These are phyloP conservation scores for Plantago elongata DNA, from an alignment of 257 asterid genomes.

Conservation along the genomic window DNA sequence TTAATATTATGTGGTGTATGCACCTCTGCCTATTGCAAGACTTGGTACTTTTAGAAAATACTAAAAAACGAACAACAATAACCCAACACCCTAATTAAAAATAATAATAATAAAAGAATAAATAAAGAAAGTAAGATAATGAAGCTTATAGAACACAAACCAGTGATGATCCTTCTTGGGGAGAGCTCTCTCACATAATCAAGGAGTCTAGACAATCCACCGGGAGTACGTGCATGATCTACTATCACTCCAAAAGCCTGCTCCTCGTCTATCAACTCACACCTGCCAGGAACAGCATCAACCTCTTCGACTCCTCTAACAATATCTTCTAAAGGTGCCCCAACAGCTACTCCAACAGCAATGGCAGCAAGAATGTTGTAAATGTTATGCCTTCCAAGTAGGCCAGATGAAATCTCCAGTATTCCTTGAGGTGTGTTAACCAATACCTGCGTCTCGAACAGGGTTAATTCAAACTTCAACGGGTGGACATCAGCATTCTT, in stretches of 20 bases:
- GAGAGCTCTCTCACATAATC: constrained; percentile 76
- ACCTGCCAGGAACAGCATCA: constrained; percentile 93
- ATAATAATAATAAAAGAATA: not conserved
- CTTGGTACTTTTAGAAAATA: too few species aligned
- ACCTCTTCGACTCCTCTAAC: constrained; percentile 97
- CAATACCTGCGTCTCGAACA: constrained; percentile 90
- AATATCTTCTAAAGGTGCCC: constrained; percentile 93
- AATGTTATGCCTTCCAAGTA: constrained; percentile 85
- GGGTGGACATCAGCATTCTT: constrained; percentile 84
- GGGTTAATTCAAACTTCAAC: constrained; percentile 68
- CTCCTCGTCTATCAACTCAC: constrained; percentile 95
- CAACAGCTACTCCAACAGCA: constrained; percentile 89
- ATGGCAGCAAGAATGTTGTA: constrained; percentile 88
- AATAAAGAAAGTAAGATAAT: not conserved
- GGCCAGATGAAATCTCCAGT: constrained; percentile 86
- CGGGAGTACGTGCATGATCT: constrained; percentile 82
- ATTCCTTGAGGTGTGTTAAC: constrained; percentile 89
- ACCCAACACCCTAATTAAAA: not conserved
- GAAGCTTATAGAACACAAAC: constrained; percentile 32
- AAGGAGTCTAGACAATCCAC: constrained; percentile 77
- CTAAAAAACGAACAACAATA: too few species aligned
- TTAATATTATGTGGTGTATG: too few species aligned
- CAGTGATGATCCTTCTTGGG: constrained; percentile 82
- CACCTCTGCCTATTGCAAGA: too few species aligned
- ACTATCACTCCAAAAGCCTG: constrained; percentile 94